Conservation (phyloP, 2,329 filamentous ascomycete genomes). For the Neofusicoccum laricinum region DNA sequence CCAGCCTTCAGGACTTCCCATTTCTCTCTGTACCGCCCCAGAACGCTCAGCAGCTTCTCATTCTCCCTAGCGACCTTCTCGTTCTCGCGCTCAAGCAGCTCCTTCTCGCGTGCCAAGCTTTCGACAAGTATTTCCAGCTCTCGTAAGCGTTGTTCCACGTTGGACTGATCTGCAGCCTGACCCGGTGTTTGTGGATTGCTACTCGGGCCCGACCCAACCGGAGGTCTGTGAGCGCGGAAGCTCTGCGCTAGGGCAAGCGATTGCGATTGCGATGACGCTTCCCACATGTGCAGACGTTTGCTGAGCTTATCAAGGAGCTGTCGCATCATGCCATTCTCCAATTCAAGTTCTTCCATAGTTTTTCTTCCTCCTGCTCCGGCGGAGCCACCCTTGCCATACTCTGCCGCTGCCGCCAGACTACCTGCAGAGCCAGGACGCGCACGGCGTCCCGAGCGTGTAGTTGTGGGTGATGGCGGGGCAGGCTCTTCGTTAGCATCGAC, state of each 20-base stretch:
- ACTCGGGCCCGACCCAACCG: constrained; percentile 20
- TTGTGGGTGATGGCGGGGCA: constrained; percentile 45
- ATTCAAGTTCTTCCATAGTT: constrained; percentile 79
- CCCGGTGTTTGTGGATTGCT: constrained; percentile 11
- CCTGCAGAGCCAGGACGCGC: constrained; percentile 20
- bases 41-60: constrained; percentile 55
- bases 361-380: constrained; percentile 50
- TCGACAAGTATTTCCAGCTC: constrained; percentile 66
- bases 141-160: constrained; percentile 15
- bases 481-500: constrained; percentile 77
- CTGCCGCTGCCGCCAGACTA: constrained; percentile 23
- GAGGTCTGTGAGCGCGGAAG: constrained; percentile 41
- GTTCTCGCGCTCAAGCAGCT: constrained; percentile 58
- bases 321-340: constrained; percentile 85
- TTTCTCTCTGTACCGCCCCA: constrained; percentile 59
- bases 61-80: constrained; percentile 62
- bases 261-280: constrained; percentile 85
- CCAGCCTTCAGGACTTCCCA: constrained; percentile 69
- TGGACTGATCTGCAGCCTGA: constrained; percentile 4
- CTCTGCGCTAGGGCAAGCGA: constrained; percentile 85
- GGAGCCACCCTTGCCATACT: neutral
- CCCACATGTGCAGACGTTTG: constrained; percentile 86
- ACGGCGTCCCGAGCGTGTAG: constrained; percentile 35
- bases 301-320: constrained; percentile 82
- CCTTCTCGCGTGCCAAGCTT: constrained; percentile 57